These are phyloP conservation scores for Suillus subluteus DNA, from an alignment of 768 basidiomycete species.

Conservation along the genomic window DNA sequence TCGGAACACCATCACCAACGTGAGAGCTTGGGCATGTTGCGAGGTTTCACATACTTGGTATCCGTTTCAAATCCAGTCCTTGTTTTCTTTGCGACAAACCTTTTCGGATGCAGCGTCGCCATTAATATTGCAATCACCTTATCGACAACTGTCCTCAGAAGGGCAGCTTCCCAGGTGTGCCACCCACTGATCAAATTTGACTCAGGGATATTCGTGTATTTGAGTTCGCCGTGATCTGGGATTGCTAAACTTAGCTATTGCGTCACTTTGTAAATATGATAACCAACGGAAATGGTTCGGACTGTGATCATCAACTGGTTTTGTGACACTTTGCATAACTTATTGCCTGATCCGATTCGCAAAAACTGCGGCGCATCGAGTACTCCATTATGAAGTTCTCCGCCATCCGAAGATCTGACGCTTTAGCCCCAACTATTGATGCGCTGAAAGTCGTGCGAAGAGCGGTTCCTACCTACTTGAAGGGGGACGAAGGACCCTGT, in stretches of 20 bases:
- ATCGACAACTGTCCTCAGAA: background rate
- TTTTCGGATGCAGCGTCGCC: background rate
- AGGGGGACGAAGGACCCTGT: background rate
- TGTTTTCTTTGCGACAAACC: background rate
- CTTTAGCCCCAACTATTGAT: background rate
- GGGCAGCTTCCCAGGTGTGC: background rate
- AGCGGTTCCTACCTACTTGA: background rate
- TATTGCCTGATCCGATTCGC: no score
- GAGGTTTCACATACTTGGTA: background rate
- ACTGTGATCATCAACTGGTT: background rate
- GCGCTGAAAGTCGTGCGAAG: background rate
- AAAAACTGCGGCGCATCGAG: no score
- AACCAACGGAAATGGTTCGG: background rate
- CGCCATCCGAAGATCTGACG: background rate
- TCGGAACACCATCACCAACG: background rate
- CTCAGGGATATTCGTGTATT: background rate
- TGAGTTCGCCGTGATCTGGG: background rate
- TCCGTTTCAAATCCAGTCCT: background rate
- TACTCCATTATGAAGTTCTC: no score
- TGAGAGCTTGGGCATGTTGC: background rate
- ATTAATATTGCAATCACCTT: background rate
- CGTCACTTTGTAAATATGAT: background rate
- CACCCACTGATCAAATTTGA: background rate
- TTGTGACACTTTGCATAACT: no score
- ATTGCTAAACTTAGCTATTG: background rate